phyloP scores from a whole-genome alignment of 495 filamentous ascomycete genomes.

The Podospora anserina region DNA sequence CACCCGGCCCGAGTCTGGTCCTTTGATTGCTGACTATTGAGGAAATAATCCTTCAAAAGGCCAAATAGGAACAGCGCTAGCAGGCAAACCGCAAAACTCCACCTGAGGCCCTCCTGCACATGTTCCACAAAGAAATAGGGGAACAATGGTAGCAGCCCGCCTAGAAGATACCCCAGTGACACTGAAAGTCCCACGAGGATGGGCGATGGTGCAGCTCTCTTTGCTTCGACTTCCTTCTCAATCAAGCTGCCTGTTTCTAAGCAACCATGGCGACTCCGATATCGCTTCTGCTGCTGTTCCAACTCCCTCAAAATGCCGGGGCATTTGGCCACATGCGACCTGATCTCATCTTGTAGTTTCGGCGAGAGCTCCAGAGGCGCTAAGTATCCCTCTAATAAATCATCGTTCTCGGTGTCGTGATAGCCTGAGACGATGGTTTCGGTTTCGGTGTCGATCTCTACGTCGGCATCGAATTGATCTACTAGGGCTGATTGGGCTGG shows the following conservation, averaged over 20 bases:
- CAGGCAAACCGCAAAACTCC: conserved; percentile 50
- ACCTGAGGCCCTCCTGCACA: conserved; percentile 45
- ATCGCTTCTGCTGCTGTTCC: not conserved
- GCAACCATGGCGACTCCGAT: not conserved
- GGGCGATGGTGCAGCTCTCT: not conserved
- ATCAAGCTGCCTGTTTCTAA: not conserved
- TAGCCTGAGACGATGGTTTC: not conserved
- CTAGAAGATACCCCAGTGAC: conserved; percentile 49
- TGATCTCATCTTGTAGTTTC: not conserved
- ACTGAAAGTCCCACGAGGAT: conserved; percentile 3
- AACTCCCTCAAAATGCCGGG: not conserved
- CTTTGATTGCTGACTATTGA: not conserved
- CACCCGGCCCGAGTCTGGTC: not conserved
- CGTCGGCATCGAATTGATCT: not conserved
- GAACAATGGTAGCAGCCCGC: conserved; percentile 56
- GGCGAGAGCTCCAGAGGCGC: not conserved
- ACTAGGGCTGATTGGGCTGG: not conserved
- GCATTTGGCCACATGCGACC: not conserved
- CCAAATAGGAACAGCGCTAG: conserved; percentile 54
- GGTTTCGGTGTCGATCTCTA: not conserved
- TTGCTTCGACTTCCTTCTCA: not conserved
- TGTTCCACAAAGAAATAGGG: conserved; percentile 53
- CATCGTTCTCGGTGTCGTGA: not conserved
- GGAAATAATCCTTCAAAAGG: conserved; percentile 46
- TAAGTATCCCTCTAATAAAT: not conserved